Evolutionary conservation across 176 grass and related monocot genomes (phyloP).

Genomic region (Oryza meyeriana): DNA sequence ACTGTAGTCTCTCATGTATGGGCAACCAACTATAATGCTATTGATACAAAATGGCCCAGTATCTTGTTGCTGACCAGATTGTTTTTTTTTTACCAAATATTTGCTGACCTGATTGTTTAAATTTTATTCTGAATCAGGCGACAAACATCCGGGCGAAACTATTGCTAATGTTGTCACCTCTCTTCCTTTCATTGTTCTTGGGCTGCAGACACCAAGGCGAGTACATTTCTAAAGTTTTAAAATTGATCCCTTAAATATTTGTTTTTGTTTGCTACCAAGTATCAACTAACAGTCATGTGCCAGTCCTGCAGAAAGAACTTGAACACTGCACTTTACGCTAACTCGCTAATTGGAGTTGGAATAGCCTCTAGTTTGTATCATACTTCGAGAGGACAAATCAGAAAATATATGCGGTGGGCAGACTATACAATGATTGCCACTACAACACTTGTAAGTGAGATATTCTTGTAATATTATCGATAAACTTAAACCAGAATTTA

Average conservation of each 20-base stretch:
- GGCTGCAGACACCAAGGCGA: constrained; percentile 73
- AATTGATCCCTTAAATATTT: background rate
- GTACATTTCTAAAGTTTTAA: constrained; percentile 18
- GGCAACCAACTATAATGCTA: background rate
- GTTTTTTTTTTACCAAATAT: too few species aligned
- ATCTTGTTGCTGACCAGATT: background rate
- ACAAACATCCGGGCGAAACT: constrained; percentile 79
- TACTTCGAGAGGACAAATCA: constrained; percentile 70
- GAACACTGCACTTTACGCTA: constrained; percentile 76
- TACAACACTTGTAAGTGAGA: constrained; percentile 64
- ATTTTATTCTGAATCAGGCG: constrained; percentile 49
- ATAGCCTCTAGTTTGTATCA: constrained; percentile 92
- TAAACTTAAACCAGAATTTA: constrained; percentile 9
- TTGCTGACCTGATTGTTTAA: background rate
- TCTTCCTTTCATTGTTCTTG: constrained; percentile 84
- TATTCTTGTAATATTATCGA: background rate
- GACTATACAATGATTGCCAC: constrained; percentile 99
- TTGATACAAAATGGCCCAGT: background rate
- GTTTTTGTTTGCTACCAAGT: background rate
- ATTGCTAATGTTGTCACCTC: constrained; percentile 93
- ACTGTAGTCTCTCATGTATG: constrained; percentile 82
- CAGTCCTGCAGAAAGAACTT: constrained; percentile 80
- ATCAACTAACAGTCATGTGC: constrained; percentile 57
- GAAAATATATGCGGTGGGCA: constrained; percentile 88
- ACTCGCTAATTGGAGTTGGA: constrained; percentile 94